These are phyloP conservation scores for Dendrobium nobile DNA, from an alignment of 106 monocot species.

Conservation along the genomic window DNA sequence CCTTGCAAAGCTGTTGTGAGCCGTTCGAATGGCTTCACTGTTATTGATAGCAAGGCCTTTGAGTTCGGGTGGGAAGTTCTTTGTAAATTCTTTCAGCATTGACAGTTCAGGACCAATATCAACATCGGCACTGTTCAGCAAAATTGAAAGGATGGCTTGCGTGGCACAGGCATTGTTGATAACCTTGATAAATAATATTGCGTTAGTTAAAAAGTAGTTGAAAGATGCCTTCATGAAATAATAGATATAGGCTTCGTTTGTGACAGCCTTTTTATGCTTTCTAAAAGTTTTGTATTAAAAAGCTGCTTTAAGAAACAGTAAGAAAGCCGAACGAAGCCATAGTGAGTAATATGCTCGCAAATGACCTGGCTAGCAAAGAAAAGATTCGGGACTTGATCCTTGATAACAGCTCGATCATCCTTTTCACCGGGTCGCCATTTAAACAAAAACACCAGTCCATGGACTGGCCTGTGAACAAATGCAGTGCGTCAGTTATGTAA, in stretches of 20 bases:
- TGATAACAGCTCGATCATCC: constrained; percentile 65
- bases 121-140: constrained; percentile 69
- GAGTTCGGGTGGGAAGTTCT: constrained; percentile 86
- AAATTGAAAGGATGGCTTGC: constrained; percentile 94
- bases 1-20: constrained; percentile 96
- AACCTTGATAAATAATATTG: constrained; percentile 40
- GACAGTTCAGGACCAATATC: constrained; percentile 84
- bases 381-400: constrained; percentile 68
- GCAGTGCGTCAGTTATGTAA: neutral
- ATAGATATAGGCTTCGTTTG: neutral
- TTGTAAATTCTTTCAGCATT: constrained; percentile 77
- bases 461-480: constrained; percentile 52
- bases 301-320: no score
- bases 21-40: constrained; percentile 74
- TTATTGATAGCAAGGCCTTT: constrained; percentile 93
- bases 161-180: constrained; percentile 99
- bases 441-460: constrained; percentile 89
- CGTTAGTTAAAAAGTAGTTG: neutral
- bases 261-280: no score
- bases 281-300: no score
- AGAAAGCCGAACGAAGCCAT: no score
- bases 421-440: constrained; percentile 91
- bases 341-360: neutral
- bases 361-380: constrained; percentile 92
- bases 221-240: neutral